Percentiles rank a stretch among this genome's conserved stretches.
Conservation (phyloP, 306 rosid species). For the Fragaria nilgerrensis region DNA sequence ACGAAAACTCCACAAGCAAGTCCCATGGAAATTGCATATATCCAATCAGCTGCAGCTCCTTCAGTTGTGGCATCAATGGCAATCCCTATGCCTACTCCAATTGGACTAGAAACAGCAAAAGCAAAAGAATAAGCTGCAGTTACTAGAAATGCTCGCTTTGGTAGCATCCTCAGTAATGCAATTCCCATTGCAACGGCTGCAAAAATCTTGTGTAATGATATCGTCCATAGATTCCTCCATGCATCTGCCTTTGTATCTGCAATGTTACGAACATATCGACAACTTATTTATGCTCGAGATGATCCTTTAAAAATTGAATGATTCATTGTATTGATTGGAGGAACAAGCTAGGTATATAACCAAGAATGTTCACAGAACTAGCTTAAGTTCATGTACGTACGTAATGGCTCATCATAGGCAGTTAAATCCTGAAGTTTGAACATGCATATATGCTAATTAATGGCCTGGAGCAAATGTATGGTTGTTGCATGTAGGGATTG, state of each 20-base stretch:
- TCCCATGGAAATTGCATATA: constrained; percentile 72
- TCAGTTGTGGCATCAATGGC: constrained; percentile 69
- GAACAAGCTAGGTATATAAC: neutral
- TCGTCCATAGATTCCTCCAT: constrained; percentile 85
- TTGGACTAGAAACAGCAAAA: constrained; percentile 68
- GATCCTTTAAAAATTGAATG: neutral
- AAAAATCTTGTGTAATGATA: constrained; percentile 74
- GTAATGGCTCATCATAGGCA: too few species aligned
- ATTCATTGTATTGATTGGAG: neutral
- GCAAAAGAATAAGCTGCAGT: constrained; percentile 55
- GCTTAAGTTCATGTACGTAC: too few species aligned
- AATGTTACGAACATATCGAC: neutral
- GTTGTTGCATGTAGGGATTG: neutral
- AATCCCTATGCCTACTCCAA: constrained; percentile 77
- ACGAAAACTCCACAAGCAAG: constrained; percentile 74
- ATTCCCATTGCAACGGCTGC: constrained; percentile 86
- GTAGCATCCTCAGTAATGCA: constrained; percentile 64
- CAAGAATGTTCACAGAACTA: neutral
- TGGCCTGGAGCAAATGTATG: neutral
- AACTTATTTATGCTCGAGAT: neutral
- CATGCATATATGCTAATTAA: too few species aligned
- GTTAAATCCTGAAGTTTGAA: neutral
- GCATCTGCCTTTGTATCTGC: constrained; percentile 59
- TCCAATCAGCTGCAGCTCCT: constrained; percentile 66
- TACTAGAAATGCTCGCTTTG: constrained; percentile 55